Evolutionary conservation across 495 filamentous ascomycete genomes (phyloP).

Genomic region (Trichoderma erinaceum): DNA sequence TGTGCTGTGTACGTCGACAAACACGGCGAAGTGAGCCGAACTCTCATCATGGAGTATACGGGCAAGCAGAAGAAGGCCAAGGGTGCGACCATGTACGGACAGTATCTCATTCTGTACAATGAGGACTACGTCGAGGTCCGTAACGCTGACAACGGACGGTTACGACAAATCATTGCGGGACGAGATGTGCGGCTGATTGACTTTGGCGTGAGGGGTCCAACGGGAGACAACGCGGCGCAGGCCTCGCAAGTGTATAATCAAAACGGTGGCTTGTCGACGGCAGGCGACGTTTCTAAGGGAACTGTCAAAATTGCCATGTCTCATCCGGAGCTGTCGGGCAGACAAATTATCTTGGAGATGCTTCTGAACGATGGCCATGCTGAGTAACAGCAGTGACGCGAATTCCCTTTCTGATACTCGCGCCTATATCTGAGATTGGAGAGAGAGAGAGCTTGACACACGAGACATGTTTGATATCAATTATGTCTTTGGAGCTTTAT

Average conservation of each 20-base stretch:
- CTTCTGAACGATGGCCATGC: constrained; percentile 89
- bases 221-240: constrained; percentile 27
- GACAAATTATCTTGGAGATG: constrained; percentile 86
- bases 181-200: constrained; percentile 82
- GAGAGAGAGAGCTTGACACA: not conserved
- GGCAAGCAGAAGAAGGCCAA: constrained; percentile 77
- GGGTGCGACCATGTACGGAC: constrained; percentile 67
- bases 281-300: constrained; percentile 37
- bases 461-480: not conserved
- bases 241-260: constrained; percentile 10
- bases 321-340: constrained; percentile 75
- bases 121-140: constrained; percentile 89
- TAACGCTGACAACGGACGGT: constrained; percentile 89
- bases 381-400: constrained; percentile 46
- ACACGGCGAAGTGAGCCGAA: constrained; percentile 87
- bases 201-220: constrained; percentile 63
- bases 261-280: constrained; percentile 21
- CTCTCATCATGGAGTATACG: constrained; percentile 95
- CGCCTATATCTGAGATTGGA: not conserved
- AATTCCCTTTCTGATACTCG: too few species aligned
- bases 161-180: constrained; percentile 91
- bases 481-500: too few species aligned
- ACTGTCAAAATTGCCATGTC: constrained; percentile 94
- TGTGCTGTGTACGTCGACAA: constrained; percentile 98
- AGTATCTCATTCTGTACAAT: constrained; percentile 79